These are phyloP conservation scores for Cordyceps cicadae DNA, from an alignment of 2,329 filamentous ascomycete species.

Conservation along the genomic window DNA sequence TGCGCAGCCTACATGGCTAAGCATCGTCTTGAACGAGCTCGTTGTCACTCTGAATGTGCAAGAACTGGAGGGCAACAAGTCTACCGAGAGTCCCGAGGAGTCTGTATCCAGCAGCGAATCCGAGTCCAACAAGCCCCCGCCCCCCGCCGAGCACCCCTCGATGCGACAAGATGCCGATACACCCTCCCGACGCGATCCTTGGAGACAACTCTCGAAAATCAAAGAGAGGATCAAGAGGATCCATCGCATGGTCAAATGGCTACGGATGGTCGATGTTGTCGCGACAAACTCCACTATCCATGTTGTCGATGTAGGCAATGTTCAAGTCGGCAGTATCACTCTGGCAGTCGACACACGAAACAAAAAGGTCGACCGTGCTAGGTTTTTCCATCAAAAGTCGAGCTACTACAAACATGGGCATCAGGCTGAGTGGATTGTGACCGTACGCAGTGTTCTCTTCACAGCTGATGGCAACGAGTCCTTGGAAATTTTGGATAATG, in stretches of 20 bases:
- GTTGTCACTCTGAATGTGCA: slow-evolving; percentile 74
- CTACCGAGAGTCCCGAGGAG: slow-evolving; percentile 19
- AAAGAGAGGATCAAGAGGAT: slow-evolving; percentile 83
- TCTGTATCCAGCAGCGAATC: slow-evolving; percentile 15
- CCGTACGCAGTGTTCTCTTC: slow-evolving; percentile 77
- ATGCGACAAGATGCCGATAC: slow-evolving; percentile 21
- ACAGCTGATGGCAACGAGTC: slow-evolving; percentile 77
- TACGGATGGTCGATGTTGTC: slow-evolving; percentile 81
- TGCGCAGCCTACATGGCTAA: slow-evolving; percentile 93
- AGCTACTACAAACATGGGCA: slow-evolving; percentile 45
- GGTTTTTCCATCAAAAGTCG: slow-evolving; percentile 76
- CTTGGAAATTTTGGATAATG: slow-evolving; percentile 79
- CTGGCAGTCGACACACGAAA: slow-evolving; percentile 83
- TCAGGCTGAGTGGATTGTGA: slow-evolving; percentile 91
- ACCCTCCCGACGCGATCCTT: slow-evolving; percentile 48
- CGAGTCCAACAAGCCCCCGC: slow-evolving; percentile 7
- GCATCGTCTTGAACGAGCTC: slow-evolving; percentile 77
- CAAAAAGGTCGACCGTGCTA: slow-evolving; percentile 84
- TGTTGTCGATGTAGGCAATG: slow-evolving; percentile 70
- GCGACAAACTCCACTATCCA: slow-evolving; percentile 72
- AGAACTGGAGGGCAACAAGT: slow-evolving; percentile 48
- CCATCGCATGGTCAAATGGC: slow-evolving; percentile 79
- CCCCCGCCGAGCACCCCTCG: slow-evolving; percentile 10
- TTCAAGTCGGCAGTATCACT: slow-evolving; percentile 78
- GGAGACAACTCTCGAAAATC: slow-evolving; percentile 66